Conservation (phyloP, 202 grass and related monocot genomes). For the Panicum hallii region DNA sequence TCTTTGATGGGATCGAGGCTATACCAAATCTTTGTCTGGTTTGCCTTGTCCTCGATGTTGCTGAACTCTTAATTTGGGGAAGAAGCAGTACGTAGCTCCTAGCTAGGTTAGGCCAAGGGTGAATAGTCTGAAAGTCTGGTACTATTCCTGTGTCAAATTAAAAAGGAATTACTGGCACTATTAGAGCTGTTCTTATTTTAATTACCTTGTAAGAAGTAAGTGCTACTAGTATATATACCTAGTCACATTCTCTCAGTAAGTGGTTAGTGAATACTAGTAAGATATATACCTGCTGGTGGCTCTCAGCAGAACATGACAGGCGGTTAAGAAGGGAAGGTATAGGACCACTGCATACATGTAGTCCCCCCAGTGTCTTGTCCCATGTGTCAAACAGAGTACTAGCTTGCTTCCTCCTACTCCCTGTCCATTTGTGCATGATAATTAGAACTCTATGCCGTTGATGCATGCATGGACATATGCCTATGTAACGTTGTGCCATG, state of each 20-base stretch:
- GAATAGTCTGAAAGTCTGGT: too few species aligned
- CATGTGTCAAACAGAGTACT: neutral
- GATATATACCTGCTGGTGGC: neutral
- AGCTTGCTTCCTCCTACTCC: slow-evolving; percentile 13
- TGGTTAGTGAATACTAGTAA: neutral
- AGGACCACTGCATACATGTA: slow-evolving; percentile 23
- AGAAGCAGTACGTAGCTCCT: neutral
- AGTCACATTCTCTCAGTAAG: neutral
- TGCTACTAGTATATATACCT: too few species aligned
- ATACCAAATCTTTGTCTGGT: slow-evolving; percentile 44
- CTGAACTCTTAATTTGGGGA: slow-evolving; percentile 1
- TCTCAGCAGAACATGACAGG: neutral
- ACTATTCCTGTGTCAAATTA: neutral
- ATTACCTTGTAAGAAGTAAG: neutral
- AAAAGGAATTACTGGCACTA: neutral
- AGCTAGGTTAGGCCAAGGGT: neutral
- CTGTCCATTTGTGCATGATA: slow-evolving; percentile 1
- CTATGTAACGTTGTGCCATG: neutral
- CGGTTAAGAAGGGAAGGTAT: neutral
- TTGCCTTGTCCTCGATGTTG: slow-evolving; percentile 8
- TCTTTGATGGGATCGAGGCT: slow-evolving; percentile 24
- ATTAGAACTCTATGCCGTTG: neutral
- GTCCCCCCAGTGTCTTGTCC: neutral
- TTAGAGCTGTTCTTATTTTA: neutral
- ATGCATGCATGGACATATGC: neutral